Base-by-base conservation (phyloP, 768 basidiomycete genomes). In the Leccinum longicurvipes region DNA sequence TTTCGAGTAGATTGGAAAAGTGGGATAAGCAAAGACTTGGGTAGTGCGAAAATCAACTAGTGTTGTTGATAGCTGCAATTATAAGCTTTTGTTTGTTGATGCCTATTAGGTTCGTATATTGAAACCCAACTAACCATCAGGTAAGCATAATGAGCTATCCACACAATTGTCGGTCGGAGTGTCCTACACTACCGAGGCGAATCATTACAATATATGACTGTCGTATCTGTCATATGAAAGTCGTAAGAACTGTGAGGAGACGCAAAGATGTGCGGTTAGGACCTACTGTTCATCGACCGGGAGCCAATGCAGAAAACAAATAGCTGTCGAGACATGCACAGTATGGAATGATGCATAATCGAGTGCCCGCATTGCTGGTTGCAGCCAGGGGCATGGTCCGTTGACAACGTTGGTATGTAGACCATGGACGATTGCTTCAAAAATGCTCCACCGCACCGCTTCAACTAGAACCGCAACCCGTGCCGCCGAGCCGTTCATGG, bases 21-120 rank as follows among this genome's bases (percentile, higher is more conserved):
- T 28, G 61, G 65, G 67, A 69, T 69, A 76, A 77, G 67, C 66
- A 66, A 70, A 69, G 65, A 55, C 61, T 74, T 72, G 67, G 67
- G 67, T 74, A 72, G 69, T 68, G 65, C 65, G 72, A 73, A 73
- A 74, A 70, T 73, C 58, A 54, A 69, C 67, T 71, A 70, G 59
- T 55, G 54, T 68, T 73, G 72, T 74, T 72, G 72, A 72, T 69
- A 59, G 61, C 55, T 71, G 70, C 67, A 63, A 70, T 72, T 71
- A 71, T 72, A 71, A 72, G 72, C 70, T 68, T 64, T 72, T 70
- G 72, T 71, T 71, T 71, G 72, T 71, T 71, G 70, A 73, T 73
- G 42, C 53, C 66, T 71, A 71, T 71, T 71, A 63, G 70, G 70
- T 52, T 71, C 67, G 50, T 51, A 59, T 39, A 72, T 71, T 71